Conservation (phyloP, 441 rosid genomes). For the Pelargonium cotyledonis region DNA sequence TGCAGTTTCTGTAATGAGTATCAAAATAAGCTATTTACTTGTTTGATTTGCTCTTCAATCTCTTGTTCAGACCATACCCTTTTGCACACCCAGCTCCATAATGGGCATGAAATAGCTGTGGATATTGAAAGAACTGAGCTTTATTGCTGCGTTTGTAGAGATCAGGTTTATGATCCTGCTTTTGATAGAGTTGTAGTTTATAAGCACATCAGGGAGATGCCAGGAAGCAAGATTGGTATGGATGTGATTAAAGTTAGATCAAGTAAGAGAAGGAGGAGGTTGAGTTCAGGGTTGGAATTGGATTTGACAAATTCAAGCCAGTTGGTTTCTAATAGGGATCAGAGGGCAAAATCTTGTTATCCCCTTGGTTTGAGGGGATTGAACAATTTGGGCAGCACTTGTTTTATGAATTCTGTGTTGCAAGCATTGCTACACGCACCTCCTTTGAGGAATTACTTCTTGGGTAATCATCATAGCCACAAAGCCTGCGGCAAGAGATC, state of each 20-base stretch:
- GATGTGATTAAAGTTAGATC: constrained; percentile 48
- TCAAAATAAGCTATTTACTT: constrained; percentile 49
- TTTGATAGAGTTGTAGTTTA: constrained; percentile 62
- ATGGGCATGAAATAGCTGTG: constrained; percentile 57
- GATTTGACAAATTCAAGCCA: constrained; percentile 46
- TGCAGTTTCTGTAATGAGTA: constrained; percentile 54
- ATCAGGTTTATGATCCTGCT: constrained; percentile 87
- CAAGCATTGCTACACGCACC: constrained; percentile 81
- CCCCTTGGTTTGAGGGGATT: constrained; percentile 72
- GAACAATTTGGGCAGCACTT: constrained; percentile 77
- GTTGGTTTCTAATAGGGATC: constrained; percentile 45
- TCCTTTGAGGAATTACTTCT: constrained; percentile 63
- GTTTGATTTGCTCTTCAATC: constrained; percentile 61
- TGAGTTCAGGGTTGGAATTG: constrained; percentile 36
- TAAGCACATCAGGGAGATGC: constrained; percentile 42
- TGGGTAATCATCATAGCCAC: constrained; percentile 55
- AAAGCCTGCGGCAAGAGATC: constrained; percentile 48
- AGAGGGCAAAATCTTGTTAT: constrained; percentile 74
- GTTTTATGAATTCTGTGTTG: constrained; percentile 84
- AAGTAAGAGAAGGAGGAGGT: constrained; percentile 54
- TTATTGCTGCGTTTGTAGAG: constrained; percentile 61
- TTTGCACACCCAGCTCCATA: constrained; percentile 47
- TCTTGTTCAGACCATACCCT: constrained; percentile 59
- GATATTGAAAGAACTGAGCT: constrained; percentile 86
- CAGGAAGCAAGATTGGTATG: constrained; percentile 27